These are phyloP conservation scores for Termitomyces sp. DNA, from an alignment of 1,284 basidiomycete genomes.

Conservation along the genomic window DNA sequence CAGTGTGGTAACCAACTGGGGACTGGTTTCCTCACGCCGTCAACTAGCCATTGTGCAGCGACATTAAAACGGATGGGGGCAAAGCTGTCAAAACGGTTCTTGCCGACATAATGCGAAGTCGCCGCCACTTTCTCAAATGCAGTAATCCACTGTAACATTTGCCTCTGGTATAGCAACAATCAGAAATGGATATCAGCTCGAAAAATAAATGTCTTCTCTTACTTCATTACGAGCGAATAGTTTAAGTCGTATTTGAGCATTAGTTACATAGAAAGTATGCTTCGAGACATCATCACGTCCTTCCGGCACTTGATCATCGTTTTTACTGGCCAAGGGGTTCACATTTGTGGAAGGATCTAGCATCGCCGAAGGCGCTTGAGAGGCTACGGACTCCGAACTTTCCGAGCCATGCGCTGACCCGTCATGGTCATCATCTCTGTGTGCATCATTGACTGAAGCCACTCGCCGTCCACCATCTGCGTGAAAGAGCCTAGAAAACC, in stretches of 20 bases:
- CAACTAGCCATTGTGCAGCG: conserved; percentile 97
- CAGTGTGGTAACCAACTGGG: conserved; percentile 5
- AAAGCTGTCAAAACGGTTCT: conserved; percentile 91
- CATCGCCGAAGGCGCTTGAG: conserved; percentile 46
- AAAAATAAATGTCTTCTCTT: conserved; percentile 1
- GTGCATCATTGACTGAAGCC: conserved; percentile 18
- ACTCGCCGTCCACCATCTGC: conserved; percentile 17
- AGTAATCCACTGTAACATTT: conserved; percentile 98
- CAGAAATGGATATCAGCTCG: neutral
- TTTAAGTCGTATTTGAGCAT: conserved; percentile 88
- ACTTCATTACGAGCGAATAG: conserved; percentile 88
- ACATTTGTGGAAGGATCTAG: conserved; percentile 73
- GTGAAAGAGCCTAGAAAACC: conserved; percentile 45
- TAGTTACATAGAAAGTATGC: conserved; percentile 93
- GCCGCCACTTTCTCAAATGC: conserved; percentile 82
- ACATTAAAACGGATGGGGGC: conserved; percentile 92
- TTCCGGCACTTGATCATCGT: conserved; percentile 29
- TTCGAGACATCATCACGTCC: conserved; percentile 64
- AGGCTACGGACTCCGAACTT: conserved; percentile 32
- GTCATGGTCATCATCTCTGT: conserved; percentile 1
- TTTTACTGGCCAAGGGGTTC: conserved; percentile 41
- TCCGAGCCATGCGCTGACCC: conserved; percentile 20
- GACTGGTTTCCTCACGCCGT: conserved; percentile 62
- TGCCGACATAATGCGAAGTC: conserved; percentile 75
- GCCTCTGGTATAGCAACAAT: conserved; percentile 47